Percentiles rank a stretch among this genome's conserved stretches.
These are phyloP conservation scores for Quillaja saponaria DNA, from an alignment of 306 rosid genomes.

Conservation along the genomic window DNA sequence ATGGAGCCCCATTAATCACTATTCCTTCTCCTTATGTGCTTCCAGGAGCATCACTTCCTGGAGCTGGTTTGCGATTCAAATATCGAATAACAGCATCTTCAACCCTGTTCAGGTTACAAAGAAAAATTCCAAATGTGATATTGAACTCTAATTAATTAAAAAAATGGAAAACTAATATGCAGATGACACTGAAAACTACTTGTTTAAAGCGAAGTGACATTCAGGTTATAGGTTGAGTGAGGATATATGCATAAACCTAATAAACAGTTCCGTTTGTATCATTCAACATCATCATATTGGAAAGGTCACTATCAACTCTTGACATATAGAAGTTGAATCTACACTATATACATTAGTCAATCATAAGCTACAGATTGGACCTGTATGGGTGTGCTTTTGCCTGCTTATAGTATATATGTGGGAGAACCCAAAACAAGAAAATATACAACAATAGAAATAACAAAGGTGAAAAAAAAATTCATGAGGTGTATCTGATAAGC, in stretches of 20 bases:
- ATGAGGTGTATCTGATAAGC: conserved; percentile 16
- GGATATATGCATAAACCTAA: conserved; percentile 2
- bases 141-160: not conserved
- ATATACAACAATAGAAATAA: not conserved
- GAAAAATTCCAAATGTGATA: conserved; percentile 7
- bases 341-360: not conserved
- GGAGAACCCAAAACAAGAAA: not conserved
- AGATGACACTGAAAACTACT: not conserved
- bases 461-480: not conserved
- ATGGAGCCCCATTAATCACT: conserved; percentile 22
- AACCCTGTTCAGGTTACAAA: conserved; percentile 69
- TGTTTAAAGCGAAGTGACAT: not conserved
- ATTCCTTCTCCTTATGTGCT: conserved; percentile 50
- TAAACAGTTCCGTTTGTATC: not conserved
- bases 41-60: conserved; percentile 87
- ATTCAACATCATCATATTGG: conserved; percentile 8
- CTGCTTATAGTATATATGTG: not conserved
- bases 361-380: not conserved
- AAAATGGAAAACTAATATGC: not conserved
- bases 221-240: not conserved
- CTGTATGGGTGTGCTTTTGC: not conserved
- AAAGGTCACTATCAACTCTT: not conserved
- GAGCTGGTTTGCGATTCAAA: conserved; percentile 82
- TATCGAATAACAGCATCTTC: conserved; percentile 98
- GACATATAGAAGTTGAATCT: conserved; percentile 4